Conservation (phyloP, 345 rosid species). For the Pugionium cornutum region DNA sequence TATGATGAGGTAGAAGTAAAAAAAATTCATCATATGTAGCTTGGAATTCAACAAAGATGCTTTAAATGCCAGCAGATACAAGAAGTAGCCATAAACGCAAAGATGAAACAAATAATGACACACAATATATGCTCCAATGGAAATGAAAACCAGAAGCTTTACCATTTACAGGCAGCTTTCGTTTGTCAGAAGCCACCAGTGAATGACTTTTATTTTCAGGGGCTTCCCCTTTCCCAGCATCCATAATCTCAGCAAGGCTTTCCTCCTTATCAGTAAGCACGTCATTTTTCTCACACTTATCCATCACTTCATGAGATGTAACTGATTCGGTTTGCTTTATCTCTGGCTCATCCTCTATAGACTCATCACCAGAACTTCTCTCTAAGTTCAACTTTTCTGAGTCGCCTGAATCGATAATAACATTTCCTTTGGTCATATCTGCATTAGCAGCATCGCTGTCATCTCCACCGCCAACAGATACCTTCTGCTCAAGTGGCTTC, state of each 20-base stretch:
- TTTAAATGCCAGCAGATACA: slow-evolving; percentile 3
- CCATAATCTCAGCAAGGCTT: slow-evolving; percentile 33
- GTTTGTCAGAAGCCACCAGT: slow-evolving; percentile 61
- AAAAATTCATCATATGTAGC: slow-evolving; percentile 1
- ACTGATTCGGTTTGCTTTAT: slow-evolving; percentile 72
- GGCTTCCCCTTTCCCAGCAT: slow-evolving; percentile 38
- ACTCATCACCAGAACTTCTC: slow-evolving; percentile 96
- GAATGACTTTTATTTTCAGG: slow-evolving; percentile 45
- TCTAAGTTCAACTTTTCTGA: slow-evolving; percentile 92
- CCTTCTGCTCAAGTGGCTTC: slow-evolving; percentile 67
- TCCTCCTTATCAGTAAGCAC: slow-evolving; percentile 47
- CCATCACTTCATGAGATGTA: slow-evolving; percentile 54
- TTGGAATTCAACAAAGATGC: neutral
- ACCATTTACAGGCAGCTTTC: slow-evolving; percentile 69
- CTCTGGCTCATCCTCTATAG: slow-evolving; percentile 88
- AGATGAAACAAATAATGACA: neutral
- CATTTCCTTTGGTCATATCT: slow-evolving; percentile 67
- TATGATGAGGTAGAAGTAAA: slow-evolving; percentile 35
- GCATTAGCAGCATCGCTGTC: slow-evolving; percentile 62
- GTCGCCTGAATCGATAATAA: slow-evolving; percentile 60
- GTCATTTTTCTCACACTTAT: slow-evolving; percentile 54
- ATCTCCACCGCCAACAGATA: slow-evolving; percentile 65
- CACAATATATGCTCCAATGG: slow-evolving; percentile 11
- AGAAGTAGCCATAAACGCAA: neutral
- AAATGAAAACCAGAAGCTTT: slow-evolving; percentile 31